Percentiles rank a stretch among this genome's conserved stretches.
phyloP scores from a whole-genome alignment of 257 asterid genomes.

The Oldenlandia corymbosa region DNA sequence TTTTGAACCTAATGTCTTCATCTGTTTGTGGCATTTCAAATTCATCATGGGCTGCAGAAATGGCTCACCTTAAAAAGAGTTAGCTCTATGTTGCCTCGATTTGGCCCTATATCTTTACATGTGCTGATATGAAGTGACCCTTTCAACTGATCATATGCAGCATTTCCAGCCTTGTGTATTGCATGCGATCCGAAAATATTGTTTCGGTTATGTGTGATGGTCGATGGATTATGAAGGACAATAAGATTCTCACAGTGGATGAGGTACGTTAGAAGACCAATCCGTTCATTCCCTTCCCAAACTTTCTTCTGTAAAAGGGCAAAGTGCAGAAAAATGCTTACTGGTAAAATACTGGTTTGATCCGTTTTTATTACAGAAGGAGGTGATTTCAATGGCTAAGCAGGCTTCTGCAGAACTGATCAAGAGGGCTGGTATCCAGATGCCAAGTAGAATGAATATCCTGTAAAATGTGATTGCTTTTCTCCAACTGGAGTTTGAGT shows the following conservation, averaged over 20 bases:
- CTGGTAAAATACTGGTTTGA: background rate
- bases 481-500: no score
- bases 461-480: conserved; percentile 9
- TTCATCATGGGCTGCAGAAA: background rate
- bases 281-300: no score
- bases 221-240: conserved; percentile 68
- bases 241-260: conserved; percentile 41
- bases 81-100: background rate
- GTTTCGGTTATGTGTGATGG: conserved; percentile 69
- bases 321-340: background rate
- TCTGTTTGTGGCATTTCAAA: background rate
- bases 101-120: background rate
- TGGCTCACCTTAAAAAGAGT: background rate
- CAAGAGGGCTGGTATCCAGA: conserved; percentile 48
- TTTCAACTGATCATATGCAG: conserved; percentile 36
- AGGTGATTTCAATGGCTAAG: conserved; percentile 44
- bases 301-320: no score
- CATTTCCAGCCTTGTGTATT: conserved; percentile 74
- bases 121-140: background rate
- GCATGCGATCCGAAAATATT: conserved; percentile 73
- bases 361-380: conserved; percentile 30
- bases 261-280: no score
- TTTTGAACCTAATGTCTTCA: background rate
- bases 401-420: conserved; percentile 48
- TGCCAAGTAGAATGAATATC: conserved; percentile 56